Evolutionary conservation across 108 stramenopile genomes (phyloP), one percentile per base, ranked within the genome.

Genomic region (Cyclotella cryptica): DNA sequence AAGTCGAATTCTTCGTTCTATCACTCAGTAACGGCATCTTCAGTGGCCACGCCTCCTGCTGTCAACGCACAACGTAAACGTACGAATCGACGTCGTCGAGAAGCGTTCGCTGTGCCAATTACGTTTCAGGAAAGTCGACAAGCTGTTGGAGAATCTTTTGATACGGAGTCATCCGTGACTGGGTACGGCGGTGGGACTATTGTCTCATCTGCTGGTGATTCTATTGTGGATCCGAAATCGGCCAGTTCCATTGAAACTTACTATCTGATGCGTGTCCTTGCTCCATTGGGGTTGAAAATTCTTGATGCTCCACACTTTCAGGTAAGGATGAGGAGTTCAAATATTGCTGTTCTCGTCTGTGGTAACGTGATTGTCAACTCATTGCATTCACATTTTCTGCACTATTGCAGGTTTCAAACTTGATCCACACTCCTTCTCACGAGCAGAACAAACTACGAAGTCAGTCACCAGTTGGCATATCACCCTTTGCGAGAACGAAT

Each of bases 241-340:
- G 29, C 9, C 15, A 15, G 0, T n/a, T 63, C 51, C 11, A 78
- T 72, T 12, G 66, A 77, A 43, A 70, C 86, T n/a, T 80, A 84
- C 54, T 93, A 89, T 77, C 66, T 95, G 28, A 88, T 93, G 83
- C 74, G 88, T 72, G 94, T 92, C 7, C 87, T 84, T 61, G 90
- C 91, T 43, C 92, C 92, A 11, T 54, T 81, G 15, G 94, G 94
- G 18, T 80, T 96, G 40, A 92, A 92, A 68, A 93, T 96, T 59
- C 70, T 96, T 45, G 94, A 96, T 83, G 89, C 92, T 44, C 91
- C 92, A 27, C 91, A 96, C 41, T 92, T 92, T 82, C 94, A 96
- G 76, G 77, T 78, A 35, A 18, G 66, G 30, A 1, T 11, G 29
- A 26, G 61, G 3, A 28, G 55, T 24, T 13, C 24, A 27, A 66